Base-by-base conservation (phyloP, 305 asterid species). In the Fraxinus latifolia region DNA sequence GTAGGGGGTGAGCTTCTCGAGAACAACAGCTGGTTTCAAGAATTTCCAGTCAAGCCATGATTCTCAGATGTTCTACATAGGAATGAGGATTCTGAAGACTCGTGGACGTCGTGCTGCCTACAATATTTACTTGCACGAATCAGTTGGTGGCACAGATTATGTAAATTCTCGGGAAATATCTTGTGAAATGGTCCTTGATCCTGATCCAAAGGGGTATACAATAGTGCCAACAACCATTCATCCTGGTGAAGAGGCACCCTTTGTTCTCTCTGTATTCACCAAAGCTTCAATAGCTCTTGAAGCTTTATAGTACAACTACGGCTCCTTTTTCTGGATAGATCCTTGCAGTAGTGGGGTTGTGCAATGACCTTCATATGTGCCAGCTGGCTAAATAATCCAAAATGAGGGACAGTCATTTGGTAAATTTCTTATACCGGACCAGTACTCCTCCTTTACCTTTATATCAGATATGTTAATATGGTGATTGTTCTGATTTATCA, bases 191-290 rank as follows among this genome's bases (percentile, higher is more conserved):
- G 99, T 94, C 82, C 91, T 96, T 34, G 98, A 96, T 76, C 99
- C 99, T 44, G 99, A 94, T 80, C 99, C 99, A 3, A 94, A 86
- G 90, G 99, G 99, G 29, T 96, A 94, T 90, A 96, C 99, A 1
- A 94, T 96, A 85, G 98, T 96, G 58, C 98, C 99, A 0, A 94
- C 99, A 47, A 96, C 99, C 0, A 93, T 96, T 84, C 98, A 96
- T 86, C 99, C 99, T 3, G 99, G 98, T 36, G 99, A 96, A 92
- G 99, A 96, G 89, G 98, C 99, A 0, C 99, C 99, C 15, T 93
- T 96, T 83, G 98, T 94, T 74, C 98, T 96, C 34, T 90, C 97
- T 9, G 99, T 96, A 47, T 96, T 96, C 89, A 96, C 98, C 74
- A 96, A 94, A 87, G 96, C 99, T 70, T 91, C 97, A 0, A 84